Conservation (phyloP, 1,284 basidiomycete genomes). For the Grifola frondosa region DNA sequence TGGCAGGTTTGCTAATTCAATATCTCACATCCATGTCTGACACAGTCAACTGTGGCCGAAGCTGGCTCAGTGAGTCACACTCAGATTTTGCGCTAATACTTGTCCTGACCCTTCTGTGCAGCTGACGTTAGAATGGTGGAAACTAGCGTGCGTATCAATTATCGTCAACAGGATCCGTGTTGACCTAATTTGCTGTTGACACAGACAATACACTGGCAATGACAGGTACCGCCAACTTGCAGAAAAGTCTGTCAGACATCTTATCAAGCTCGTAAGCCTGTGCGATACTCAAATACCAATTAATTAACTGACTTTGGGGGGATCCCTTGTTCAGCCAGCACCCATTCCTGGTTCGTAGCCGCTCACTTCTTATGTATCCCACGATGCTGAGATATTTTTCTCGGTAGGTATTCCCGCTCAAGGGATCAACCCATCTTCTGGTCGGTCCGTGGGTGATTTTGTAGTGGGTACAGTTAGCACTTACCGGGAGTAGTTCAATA, state of each 20-base stretch:
- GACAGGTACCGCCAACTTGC: slow-evolving; percentile 55
- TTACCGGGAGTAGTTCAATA: not conserved
- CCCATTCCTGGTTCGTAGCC: slow-evolving; percentile 46
- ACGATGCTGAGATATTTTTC: too few relatives aligned
- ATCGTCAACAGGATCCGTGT: not conserved
- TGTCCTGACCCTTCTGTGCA: slow-evolving; percentile 19
- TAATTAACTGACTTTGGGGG: not conserved
- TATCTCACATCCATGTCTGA: slow-evolving; percentile 1
- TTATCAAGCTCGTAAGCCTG: slow-evolving; percentile 37
- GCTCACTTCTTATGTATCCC: too few relatives aligned
- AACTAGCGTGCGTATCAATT: slow-evolving; percentile 31
- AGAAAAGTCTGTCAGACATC: slow-evolving; percentile 48
- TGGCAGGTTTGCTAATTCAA: too few relatives aligned
- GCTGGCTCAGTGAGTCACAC: slow-evolving; percentile 58
- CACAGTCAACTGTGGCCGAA: slow-evolving; percentile 63
- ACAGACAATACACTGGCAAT: slow-evolving; percentile 54
- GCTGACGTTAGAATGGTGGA: slow-evolving; percentile 48
- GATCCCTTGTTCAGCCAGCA: slow-evolving; percentile 37
- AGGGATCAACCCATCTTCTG: slow-evolving; percentile 56
- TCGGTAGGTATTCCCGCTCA: slow-evolving; percentile 53
- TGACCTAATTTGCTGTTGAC: not conserved
- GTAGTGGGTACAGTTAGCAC: slow-evolving; percentile 45
- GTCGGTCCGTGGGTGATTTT: slow-evolving; percentile 52
- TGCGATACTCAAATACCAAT: not conserved
- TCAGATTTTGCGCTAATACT: not conserved